Conservation (phyloP, 2,329 filamentous ascomycete species). For the Phyllachora maydis region DNA sequence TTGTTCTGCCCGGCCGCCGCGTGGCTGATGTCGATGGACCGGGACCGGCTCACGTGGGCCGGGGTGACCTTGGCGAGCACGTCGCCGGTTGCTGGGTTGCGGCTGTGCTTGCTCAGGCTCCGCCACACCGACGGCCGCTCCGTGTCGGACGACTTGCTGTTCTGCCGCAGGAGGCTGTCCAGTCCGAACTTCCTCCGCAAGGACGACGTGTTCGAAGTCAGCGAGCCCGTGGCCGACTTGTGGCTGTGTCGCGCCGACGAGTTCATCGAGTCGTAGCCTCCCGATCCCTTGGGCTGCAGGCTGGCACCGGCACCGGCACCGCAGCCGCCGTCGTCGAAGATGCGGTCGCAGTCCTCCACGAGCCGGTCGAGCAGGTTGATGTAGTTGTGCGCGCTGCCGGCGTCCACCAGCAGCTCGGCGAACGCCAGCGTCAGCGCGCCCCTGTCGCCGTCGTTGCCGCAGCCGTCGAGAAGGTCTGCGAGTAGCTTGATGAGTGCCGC, state of each 20-base stretch:
- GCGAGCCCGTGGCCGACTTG: slow-evolving; percentile 48
- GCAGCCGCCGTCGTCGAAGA: slow-evolving; percentile 82
- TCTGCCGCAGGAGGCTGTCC: slow-evolving; percentile 54
- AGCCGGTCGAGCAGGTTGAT: slow-evolving; percentile 77
- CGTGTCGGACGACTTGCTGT: slow-evolving; percentile 50
- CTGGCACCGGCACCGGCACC: slow-evolving; percentile 14
- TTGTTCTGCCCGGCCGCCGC: slow-evolving; percentile 23
- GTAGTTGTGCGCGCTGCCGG: slow-evolving; percentile 59
- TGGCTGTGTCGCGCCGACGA: slow-evolving; percentile 34
- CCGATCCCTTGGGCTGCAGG: slow-evolving; percentile 19
- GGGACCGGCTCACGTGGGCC: slow-evolving; percentile 45
- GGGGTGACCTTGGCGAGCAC: slow-evolving; percentile 45
- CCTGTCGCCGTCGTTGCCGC: slow-evolving; percentile 75
- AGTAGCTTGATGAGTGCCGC: slow-evolving; percentile 69
- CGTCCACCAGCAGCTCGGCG: slow-evolving; percentile 63
- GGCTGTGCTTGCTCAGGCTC: slow-evolving; percentile 66
- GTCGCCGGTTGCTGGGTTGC: slow-evolving; percentile 37
- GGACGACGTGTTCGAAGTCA: slow-evolving; percentile 74
- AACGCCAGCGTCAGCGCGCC: slow-evolving; percentile 78
- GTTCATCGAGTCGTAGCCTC: slow-evolving; percentile 37
- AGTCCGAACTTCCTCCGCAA: slow-evolving; percentile 70
- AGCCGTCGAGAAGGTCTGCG: slow-evolving; percentile 73
- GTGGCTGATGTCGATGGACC: slow-evolving; percentile 54
- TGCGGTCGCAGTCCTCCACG: slow-evolving; percentile 70
- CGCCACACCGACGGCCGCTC: slow-evolving; percentile 67